Evolutionary conservation across 352 stramenopile genomes (phyloP), one percentile per base, ranked within the genome.

Genomic region (Phytophthora idaei): DNA sequence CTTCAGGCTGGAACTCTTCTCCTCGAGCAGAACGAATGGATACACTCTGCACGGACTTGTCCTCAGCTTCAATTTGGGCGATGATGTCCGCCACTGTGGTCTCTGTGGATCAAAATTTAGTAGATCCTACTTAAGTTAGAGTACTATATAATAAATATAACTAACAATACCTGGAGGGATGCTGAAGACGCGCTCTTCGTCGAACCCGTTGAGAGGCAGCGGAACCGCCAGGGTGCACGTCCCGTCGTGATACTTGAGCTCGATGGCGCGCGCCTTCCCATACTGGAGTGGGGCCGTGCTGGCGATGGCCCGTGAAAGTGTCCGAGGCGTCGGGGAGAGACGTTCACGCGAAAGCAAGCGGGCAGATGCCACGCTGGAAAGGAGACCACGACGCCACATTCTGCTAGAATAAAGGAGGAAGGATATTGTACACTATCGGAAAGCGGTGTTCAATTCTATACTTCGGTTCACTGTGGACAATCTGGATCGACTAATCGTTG

Each of bases 201-300:
- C 86, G 54, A 90, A 91, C 11, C 83, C 85, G 31, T 61, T 87
- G n/a, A 93, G 77, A n/a, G 85, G 85, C 29, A 94, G 63, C 8
- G 87, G 87, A 51, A 94, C 77, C 39, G 87, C 84, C 34, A 94
- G 60, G 17, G 83, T 90, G 55, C 87, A 92, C 32, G 79, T 82
- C 32, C 83, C 87, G 51, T 94, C 83, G 56, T 84, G 78, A 51
- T 94, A 94, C 71, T 90, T 91, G 50, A 94, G 82, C 69, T 93
- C 87, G 8, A 94, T 74, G 11, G 84, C 80, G 25, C 80, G 75
- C 15, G 58, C 51, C 39, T 70, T 64, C 9, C 55, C 62, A 34
- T 69, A 78, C 25, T 73, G 71, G 5, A 76, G 60, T 0, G 64
- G 44, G 25, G 31, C 32, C 0, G 62, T 61, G 59, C 21, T 71